Conservation (phyloP, 1,139 yeast species). For the Taphrina confusa region DNA sequence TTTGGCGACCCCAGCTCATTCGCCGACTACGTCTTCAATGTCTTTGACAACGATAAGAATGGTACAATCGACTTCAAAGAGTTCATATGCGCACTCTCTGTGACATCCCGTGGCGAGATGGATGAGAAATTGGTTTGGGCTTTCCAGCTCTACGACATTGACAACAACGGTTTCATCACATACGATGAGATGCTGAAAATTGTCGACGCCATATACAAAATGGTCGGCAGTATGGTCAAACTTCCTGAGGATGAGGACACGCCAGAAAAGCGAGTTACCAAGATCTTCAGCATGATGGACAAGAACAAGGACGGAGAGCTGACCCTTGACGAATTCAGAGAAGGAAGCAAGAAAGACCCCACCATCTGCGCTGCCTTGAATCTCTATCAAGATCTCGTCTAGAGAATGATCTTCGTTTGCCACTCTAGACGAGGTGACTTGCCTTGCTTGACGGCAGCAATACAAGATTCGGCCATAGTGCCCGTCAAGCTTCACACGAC, state of each 20-base stretch:
- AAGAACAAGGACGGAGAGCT: conserved; percentile 70
- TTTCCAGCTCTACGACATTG: conserved; percentile 80
- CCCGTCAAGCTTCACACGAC: no score
- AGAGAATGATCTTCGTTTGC: background rate
- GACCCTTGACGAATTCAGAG: conserved; percentile 76
- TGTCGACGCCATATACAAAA: conserved; percentile 81
- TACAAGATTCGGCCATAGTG: no score
- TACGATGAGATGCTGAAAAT: conserved; percentile 79
- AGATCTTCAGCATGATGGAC: conserved; percentile 72
- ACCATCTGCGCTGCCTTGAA: conserved; percentile 36
- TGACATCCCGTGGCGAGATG: conserved; percentile 82
- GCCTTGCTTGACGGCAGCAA: no score
- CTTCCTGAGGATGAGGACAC: conserved; percentile 89
- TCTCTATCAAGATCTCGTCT: conserved; percentile 48
- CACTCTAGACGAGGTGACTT: no score
- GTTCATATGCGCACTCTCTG: conserved; percentile 82
- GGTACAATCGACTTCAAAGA: conserved; percentile 90
- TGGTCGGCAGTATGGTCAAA: conserved; percentile 94
- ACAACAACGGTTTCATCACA: conserved; percentile 70
- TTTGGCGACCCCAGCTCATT: conserved; percentile 96
- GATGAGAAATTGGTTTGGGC: conserved; percentile 84
- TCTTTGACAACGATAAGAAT: conserved; percentile 78
- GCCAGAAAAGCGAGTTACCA: conserved; percentile 82
- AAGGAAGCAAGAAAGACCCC: conserved; percentile 61
- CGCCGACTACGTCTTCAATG: conserved; percentile 82